Conservation (phyloP, 2,329 filamentous ascomycete species). For the Sporothrix mexicana region DNA sequence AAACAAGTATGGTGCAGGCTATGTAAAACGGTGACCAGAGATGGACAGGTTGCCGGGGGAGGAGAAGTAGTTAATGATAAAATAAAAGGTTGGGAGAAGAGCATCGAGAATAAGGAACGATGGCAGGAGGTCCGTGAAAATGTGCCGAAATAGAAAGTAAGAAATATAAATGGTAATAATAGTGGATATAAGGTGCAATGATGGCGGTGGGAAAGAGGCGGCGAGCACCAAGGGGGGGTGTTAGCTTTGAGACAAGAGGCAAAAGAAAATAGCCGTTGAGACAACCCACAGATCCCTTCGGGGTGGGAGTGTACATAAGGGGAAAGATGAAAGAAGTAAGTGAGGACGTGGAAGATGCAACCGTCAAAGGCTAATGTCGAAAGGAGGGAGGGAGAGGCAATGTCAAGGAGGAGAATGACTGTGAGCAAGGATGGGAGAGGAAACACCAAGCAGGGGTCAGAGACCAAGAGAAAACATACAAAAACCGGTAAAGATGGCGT, state of each 20-base stretch:
- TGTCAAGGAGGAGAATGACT: neutral
- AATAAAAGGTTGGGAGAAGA: neutral
- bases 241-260: slow-evolving; percentile 28
- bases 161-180: neutral
- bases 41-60: neutral
- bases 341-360: neutral
- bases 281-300: slow-evolving; percentile 30
- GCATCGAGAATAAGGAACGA: neutral
- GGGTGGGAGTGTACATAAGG: slow-evolving; percentile 30
- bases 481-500: neutral
- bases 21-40: neutral
- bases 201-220: slow-evolving; percentile 36
- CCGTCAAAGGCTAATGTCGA: neutral
- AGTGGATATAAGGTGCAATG: neutral
- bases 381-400: neutral
- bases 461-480: neutral
- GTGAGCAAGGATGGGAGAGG: neutral
- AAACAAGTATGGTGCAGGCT: slow-evolving; percentile 30
- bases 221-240: slow-evolving; percentile 37
- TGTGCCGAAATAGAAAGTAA: slow-evolving; percentile 4
- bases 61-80: slow-evolving; percentile 32
- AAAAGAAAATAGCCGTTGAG: neutral
- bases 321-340: slow-evolving; percentile 29
- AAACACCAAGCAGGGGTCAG: neutral
- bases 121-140: neutral